Base-by-base conservation (phyloP, 805 yeast genomes). In the Suhomyces vadensis region DNA sequence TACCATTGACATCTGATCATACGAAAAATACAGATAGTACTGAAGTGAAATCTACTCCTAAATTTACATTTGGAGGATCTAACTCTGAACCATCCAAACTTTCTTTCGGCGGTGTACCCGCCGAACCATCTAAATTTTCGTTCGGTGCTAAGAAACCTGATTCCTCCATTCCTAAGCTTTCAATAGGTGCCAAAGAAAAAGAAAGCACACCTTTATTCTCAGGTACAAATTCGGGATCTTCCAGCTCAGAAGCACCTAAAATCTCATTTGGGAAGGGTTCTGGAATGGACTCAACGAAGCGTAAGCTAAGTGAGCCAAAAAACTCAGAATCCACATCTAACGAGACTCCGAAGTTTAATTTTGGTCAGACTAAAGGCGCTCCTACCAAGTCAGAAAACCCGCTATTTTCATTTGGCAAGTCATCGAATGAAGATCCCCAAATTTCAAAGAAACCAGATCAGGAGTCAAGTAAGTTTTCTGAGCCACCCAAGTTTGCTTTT, bases 201-300 rank as follows among this genome's bases (percentile, higher is more conserved):
- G 31, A 27, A 13, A 13, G 16, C 2, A 5, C 33, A 7, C 33
- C 33, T 14, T 29, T 29, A 29, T 16, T 29, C 16, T 29, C 33
- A 16, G 16, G 33, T n/a, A n/a, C n/a, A n/a, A n/a, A n/a, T n/a
- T n/a, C n/a, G n/a, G n/a, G n/a, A n/a, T n/a, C n/a, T n/a, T n/a
- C n/a, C 20, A 14, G n/a, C 33, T 29, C 33, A 13, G 45, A 22
- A 13, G 48, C 38, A 16, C 43, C 49, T 8, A 40, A 26, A 19
- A 43, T 49, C 25, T 19, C 49, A 14, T 46, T 49, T 41, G 52
- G 48, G 3, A 40, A 48, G 14, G 7, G 47, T n/a, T 7, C 19
- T 29, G 33, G 9, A 16, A 17, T 29, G 33, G 19, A 14, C 5
- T 29, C 33, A 7, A 29, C 20, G 7, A 29, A 16, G 10, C 33